Base-by-base conservation (phyloP, 495 filamentous ascomycete species). In the Podospora comata region DNA sequence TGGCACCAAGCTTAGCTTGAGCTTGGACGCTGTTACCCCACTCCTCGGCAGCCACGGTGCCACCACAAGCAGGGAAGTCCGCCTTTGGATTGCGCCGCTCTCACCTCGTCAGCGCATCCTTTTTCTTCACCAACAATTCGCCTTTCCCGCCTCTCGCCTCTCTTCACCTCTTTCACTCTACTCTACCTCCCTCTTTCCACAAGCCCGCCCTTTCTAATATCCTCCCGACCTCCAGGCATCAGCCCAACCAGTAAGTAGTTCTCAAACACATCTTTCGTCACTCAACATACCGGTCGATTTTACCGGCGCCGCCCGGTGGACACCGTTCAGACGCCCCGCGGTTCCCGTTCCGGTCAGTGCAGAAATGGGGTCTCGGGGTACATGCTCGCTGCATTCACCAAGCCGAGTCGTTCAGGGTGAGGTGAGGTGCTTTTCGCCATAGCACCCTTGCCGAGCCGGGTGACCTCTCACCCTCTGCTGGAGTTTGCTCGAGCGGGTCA, bases 381-480 rank as follows among this genome's bases (percentile, higher is more conserved):
- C 55, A 58, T 58, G n/a, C 55, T 15, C n/a, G n/a, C 55, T 26
- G 55, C 9, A 48, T 48, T 48, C 4, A 32, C 30, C 39, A 48
- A 48, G 39, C 39, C 18, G 60, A 66, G 64, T 64, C 64, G 64
- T 66, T 9, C 5, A 58, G 55, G 55, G 15, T 23, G 55, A 63
- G 16, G 28, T 6, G 20, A 63, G 16, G 28, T 6, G 20, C 2
- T 58, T 65, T 4, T 65, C 58, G 13, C 27, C 67, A 48, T 55
- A 44, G 48, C 30, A 65, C 39, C 67, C 70, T 63, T 59, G 63
- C 48, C 58, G 48, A 54, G 30, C 54, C 60, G 60, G 64, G 62
- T 19, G 58, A 67, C 28, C 58, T 23, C 54, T 57, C 1, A 23
- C 23, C 23, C 23, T 23, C 23, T 23, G 23, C 54, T 57, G 54